These are phyloP conservation scores for Fusarium xylarioides DNA, from an alignment of 2,329 filamentous ascomycete genomes.

Conservation along the genomic window DNA sequence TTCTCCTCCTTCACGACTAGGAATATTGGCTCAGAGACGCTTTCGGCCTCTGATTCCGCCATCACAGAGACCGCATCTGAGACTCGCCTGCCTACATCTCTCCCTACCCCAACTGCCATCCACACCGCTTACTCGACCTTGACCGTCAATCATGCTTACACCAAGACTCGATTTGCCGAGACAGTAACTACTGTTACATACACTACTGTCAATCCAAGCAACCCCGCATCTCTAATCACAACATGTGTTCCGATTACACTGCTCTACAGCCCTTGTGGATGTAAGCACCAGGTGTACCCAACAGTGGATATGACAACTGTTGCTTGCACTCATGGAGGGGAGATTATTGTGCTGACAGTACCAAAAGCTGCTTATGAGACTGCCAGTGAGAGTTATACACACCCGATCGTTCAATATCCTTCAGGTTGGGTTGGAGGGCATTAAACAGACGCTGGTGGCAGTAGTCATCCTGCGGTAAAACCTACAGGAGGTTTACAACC, in stretches of 20 bases:
- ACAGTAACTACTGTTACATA: neutral
- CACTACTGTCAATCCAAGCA: neutral
- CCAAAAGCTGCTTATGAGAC: neutral
- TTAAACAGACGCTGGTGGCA: neutral
- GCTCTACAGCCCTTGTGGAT: neutral
- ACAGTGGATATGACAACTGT: neutral
- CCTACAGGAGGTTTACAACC: neutral
- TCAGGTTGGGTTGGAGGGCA: neutral
- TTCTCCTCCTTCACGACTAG: neutral
- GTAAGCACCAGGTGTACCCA: neutral
- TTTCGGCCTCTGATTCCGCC: neutral
- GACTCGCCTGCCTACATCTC: neutral
- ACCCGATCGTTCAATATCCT: neutral
- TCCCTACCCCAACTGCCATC: neutral
- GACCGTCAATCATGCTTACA: neutral
- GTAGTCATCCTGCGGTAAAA: accelerated
- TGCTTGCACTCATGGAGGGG: neutral
- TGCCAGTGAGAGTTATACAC: accelerated
- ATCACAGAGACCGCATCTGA: neutral
- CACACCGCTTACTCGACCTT: neutral
- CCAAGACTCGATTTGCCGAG: neutral
- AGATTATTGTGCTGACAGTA: neutral
- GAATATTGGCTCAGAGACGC: neutral
- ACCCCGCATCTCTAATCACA: neutral
- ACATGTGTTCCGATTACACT: neutral